Conservation (phyloP, 1,284 basidiomycete genomes). For the Ustanciosporium gigantosporum region DNA sequence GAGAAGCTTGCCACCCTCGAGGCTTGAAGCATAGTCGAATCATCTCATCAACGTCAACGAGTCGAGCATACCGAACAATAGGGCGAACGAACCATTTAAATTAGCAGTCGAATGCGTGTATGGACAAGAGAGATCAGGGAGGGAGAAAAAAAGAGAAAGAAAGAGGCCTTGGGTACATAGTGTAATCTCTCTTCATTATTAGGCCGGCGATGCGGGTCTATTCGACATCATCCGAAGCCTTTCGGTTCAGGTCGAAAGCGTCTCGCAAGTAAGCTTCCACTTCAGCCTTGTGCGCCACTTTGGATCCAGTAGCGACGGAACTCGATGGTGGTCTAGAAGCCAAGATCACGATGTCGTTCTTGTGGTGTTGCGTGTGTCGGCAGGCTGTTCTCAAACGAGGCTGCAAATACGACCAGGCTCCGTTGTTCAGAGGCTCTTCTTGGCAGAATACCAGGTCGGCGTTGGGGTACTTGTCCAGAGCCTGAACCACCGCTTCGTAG, state of each 20-base stretch:
- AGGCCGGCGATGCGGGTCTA: too few species aligned
- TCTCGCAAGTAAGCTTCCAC: constrained; percentile 49
- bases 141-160: too few species aligned
- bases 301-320: constrained; percentile 81
- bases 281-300: constrained; percentile 66
- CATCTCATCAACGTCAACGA: too few species aligned
- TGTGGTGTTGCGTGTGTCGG: constrained; percentile 70
- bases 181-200: too few species aligned
- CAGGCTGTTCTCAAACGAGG: constrained; percentile 67
- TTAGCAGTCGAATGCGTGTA: too few species aligned
- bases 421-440: constrained; percentile 81
- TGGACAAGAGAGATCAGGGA: too few species aligned
- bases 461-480: constrained; percentile 86
- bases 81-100: too few species aligned
- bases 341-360: constrained; percentile 68
- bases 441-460: constrained; percentile 90
- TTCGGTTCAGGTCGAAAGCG: constrained; percentile 49
- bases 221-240: constrained; percentile 36
- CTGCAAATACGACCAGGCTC: constrained; percentile 79
- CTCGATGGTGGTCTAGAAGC: constrained; percentile 55
- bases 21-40: too few species aligned
- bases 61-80: too few species aligned
- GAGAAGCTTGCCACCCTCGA: too few species aligned
- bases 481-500: constrained; percentile 69
- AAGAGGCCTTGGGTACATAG: too few species aligned